Percentiles rank a stretch among this genome's conserved stretches.
Conservation (phyloP, 1,284 basidiomycete genomes). For the Naganishia sp. region DNA sequence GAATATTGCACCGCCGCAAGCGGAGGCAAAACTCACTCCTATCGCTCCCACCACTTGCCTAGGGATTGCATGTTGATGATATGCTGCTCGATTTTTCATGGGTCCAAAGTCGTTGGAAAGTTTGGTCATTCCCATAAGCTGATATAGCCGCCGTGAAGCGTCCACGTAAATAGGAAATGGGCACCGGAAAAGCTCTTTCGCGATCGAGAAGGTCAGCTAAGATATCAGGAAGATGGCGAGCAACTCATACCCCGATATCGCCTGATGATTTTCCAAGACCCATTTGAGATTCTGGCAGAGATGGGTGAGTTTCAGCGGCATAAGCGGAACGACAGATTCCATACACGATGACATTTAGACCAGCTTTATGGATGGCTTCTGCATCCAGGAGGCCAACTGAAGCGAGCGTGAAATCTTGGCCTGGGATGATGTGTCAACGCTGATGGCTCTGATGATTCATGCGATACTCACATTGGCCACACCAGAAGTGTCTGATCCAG, state of each 20-base stretch:
- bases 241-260: conserved; percentile 39
- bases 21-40: conserved; percentile 37
- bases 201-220: neutral
- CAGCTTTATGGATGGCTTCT: conserved; percentile 41
- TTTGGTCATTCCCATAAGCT: conserved; percentile 46
- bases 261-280: conserved; percentile 52
- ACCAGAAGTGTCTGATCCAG: conserved; percentile 53
- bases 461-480: conserved; percentile 44
- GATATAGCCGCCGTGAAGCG: conserved; percentile 46
- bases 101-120: conserved; percentile 47
- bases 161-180: conserved; percentile 53
- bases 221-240: too few relatives aligned
- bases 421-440: conserved; percentile 13
- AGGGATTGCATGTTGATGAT: conserved; percentile 44
- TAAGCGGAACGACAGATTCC: neutral
- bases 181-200: conserved; percentile 45
- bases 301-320: neutral
- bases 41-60: conserved; percentile 44
- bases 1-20: neutral
- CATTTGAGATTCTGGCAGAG: conserved; percentile 42
- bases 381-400: conserved; percentile 47
- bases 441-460: neutral
- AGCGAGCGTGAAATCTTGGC: conserved; percentile 50
- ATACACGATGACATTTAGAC: conserved; percentile 45
- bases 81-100: conserved; percentile 44